Base-by-base conservation (phyloP, 257 asterid genomes). In the Jaltomata sinuosa region DNA sequence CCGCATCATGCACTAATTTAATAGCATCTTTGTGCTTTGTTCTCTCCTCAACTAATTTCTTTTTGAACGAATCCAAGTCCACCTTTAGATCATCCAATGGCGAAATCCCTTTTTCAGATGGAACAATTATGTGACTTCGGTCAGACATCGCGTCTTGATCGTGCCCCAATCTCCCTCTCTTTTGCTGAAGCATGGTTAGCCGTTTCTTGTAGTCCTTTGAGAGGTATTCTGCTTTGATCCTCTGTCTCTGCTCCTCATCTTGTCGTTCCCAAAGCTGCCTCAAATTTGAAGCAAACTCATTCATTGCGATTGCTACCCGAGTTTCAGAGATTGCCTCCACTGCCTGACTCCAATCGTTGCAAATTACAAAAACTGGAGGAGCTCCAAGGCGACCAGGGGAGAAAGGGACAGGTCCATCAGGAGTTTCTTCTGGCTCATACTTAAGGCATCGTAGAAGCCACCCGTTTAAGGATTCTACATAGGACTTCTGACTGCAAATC, bases 261-360 rank as follows among this genome's bases (percentile, higher is more conserved):
- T 95, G 99, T 85, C 89, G 95, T 81, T 94, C 98, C 93, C 94
- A 95, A 8, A 97, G 88, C 76, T 95, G 96, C 12, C 87, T 85
- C 83, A 97, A 83, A 87, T 90, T 95, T 78, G 94, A 82, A 4
- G 97, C 97, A 47, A 97, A 95, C 3, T 90, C 84, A 32, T 90
- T 91, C 98, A 97, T 94, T 68, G 98, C 92, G n/a, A 89, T 89
- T 21, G 95, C 93, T 19, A 97, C 98, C 64, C 89, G 83, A 67
- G 91, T 84, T 57, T 95, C 98, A 11, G 98, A 92, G 83, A 91
- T 81, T 62, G 92, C 87, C 79, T 92, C 93, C 95, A 95, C 89
- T n/a, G 98, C 99, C 87, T 92, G 97, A 42, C 88, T 85, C 99
- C 99, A 97, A 79, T 97, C 99, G 12, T 97, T 89, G 89, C 96